Evolutionary conservation across 805 yeast genomes (phyloP), one percentile per base, ranked within the genome.

Genomic region (Suhomyces faveliae): DNA sequence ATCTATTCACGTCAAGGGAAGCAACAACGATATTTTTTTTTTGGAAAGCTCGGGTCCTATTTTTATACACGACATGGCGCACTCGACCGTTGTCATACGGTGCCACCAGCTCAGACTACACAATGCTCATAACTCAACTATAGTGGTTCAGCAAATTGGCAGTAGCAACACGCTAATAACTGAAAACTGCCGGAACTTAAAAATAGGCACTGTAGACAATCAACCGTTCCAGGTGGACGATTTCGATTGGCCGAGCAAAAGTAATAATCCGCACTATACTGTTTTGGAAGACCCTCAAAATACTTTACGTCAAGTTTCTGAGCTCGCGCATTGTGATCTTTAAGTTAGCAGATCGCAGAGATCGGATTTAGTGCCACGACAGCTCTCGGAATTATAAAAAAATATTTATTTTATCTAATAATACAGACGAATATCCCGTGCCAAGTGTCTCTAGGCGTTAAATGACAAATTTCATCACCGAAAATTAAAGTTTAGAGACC

Each of bases 81-180:
- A 64, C 38, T 45, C 54, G 20, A 43, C 57, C 3, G 33, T 68
- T 6, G 35, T 53, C 10, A 20, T 65, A 9, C 44, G 48, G 21
- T 63, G 70, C 42, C 72, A 68, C 49, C 74, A 68, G 51, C 51
- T 59, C 25, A 43, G 74, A 23, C 48, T 67, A 27, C 71, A 64
- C 46, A 52, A 58, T 22, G 43, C 61, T 3, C 37, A 24, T 5
- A 45, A 59, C 41, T 52, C 58, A 24, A 38, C 40, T 7, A 45
- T 56, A 5, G 46, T 64, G 5, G 46, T 59, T 11, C 61, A 55
- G 1, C 33, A 47, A 10, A 61, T 63, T 6, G 47, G 48, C 10
- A 62, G 59, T 40, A 47, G 58, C 39, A 57, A 61, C 15, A 42
- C 38, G 6, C 53, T 68, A 2, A 57, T 70, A 8, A 61, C 68